Base-by-base conservation (phyloP, 257 asterid genomes). In the Forsythia suspensa region DNA sequence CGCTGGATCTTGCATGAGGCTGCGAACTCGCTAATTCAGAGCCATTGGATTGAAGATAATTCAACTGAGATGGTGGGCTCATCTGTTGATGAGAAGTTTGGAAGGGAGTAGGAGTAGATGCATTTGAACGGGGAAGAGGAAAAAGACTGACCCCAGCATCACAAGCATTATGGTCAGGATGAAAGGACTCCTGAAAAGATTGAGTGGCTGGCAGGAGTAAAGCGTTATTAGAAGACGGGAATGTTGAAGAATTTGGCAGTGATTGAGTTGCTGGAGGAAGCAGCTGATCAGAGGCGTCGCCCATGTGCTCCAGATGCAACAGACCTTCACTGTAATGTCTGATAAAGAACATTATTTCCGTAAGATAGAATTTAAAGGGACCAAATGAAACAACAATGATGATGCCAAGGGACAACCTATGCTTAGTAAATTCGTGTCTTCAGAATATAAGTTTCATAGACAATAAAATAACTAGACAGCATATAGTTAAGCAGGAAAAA, bases 261-360 rank as follows among this genome's bases (percentile, higher is more conserved):
- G 84, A 76, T 65, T 82, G 84, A 36, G 80, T 82, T 82, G 90
- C 91, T 5, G 86, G 89, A 42, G 95, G 92, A 65, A 77, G 87
- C 9, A 89, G 93, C 80, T 88, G 88, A 57, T 83, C 87, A 46
- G 73, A 71, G 34, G 79, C 76, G 40, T 86, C 84, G 43, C 81
- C 95, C 97, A 91, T 91, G 39, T 82, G 80, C 89, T 79, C 79
- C 74, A 71, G 39, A 12, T 51, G 39, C 73, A 70, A 39, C 73
- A 76, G 73, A 10, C 37, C 24, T 12, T 24, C 18, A 41, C 81
- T 83, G 79, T 69, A 69, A 81, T 76, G 66, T 41, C 55, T 39
- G 48, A 72, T 12, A 71, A 41, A 67, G 21, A 67, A 10, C 40
- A 70, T 57, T 48, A 69, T 84, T 73, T 82, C 71, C 76, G 20